Conservation (phyloP, 306 rosid species). For the Medicago lupulina region DNA sequence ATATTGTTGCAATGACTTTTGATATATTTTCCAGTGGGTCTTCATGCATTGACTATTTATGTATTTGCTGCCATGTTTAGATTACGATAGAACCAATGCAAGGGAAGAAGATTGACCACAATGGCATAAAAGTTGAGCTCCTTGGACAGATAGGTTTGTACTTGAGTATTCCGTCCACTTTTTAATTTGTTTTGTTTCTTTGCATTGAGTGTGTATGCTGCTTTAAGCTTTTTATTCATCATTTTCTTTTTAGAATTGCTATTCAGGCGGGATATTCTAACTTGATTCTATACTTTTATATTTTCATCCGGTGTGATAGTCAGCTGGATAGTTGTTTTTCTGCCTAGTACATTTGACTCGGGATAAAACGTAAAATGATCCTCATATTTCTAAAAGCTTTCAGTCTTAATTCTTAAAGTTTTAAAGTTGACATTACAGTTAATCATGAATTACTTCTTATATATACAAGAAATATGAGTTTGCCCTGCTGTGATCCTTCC, state of each 20-base stretch:
- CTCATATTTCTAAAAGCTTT: conserved; percentile 4
- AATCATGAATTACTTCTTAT: conserved; percentile 18
- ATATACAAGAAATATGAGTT: conserved; percentile 20
- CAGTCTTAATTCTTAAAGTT: conserved; percentile 13
- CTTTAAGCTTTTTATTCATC: background rate
- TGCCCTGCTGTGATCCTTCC: no score
- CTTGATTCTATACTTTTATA: conserved; percentile 10
- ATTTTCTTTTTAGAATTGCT: background rate
- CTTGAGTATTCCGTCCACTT: conserved; percentile 32
- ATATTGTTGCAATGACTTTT: conserved; percentile 4
- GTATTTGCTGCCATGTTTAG: conserved; percentile 52
- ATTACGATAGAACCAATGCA: conserved; percentile 87
- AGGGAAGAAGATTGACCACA: conserved; percentile 96
- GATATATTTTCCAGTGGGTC: conserved; percentile 22
- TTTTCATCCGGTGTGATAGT: conserved; percentile 1
- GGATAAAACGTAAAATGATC: conserved; percentile 3
- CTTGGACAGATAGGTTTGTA: conserved; percentile 94
- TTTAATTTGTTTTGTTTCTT: conserved; percentile 22
- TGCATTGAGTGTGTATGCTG: background rate
- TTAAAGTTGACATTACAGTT: conserved; percentile 3
- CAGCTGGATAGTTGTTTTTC: conserved; percentile 8
- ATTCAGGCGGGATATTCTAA: conserved; percentile 4
- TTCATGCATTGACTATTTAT: conserved; percentile 13
- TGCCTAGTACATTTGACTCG: conserved; percentile 15
- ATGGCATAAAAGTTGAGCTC: conserved; percentile 95